phyloP scores from a whole-genome alignment of 805 yeast genomes.

The Kuraishia capsulata region DNA sequence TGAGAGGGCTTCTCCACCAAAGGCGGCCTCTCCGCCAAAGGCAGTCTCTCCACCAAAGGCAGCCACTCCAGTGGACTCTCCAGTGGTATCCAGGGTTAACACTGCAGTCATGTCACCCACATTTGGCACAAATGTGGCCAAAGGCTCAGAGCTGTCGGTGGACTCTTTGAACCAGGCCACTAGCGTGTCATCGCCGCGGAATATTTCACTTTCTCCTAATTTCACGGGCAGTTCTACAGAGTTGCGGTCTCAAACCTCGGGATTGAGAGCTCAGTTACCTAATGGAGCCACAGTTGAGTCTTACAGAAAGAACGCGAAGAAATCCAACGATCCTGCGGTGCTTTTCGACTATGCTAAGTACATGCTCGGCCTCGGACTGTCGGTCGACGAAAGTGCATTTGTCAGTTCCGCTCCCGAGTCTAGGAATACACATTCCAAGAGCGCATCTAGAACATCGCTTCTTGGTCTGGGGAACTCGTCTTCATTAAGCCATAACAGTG shows the following conservation, averaged over 20 bases:
- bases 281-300: conserved; percentile 64
- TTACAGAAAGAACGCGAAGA: conserved; percentile 79
- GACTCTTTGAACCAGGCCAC: not conserved
- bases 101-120: not conserved
- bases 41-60: too few relatives aligned
- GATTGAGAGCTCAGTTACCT: not conserved
- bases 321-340: conserved; percentile 77
- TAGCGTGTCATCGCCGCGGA: not conserved
- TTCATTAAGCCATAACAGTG: conserved; percentile 5
- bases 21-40: too few relatives aligned
- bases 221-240: not conserved
- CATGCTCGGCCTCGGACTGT: conserved; percentile 75
- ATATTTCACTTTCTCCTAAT: not conserved
- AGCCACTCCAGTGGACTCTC: too few relatives aligned
- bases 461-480: conserved; percentile 8
- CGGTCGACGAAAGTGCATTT: conserved; percentile 30
- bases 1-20: too few relatives aligned
- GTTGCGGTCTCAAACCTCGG: not conserved
- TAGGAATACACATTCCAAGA: not conserved
- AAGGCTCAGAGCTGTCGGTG: not conserved
- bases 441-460: not conserved
- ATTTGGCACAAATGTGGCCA: not conserved
- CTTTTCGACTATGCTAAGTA: conserved; percentile 87
- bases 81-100: not conserved
- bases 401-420: conserved; percentile 2